Conservation (phyloP, 139 green algal genomes). For the Micractinium sp. region DNA sequence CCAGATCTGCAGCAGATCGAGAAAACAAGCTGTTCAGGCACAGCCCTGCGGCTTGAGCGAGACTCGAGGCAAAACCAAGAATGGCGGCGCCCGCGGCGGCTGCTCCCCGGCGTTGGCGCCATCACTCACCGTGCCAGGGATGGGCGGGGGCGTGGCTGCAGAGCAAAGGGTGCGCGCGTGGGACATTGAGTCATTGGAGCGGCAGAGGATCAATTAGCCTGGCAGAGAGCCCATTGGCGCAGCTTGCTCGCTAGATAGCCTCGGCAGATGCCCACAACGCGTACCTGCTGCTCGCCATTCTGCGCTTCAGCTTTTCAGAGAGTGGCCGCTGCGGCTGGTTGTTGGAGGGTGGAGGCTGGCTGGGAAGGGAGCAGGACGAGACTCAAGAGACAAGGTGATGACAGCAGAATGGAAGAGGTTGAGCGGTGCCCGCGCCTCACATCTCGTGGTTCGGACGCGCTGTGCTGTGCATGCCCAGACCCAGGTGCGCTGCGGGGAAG, state of each 20-base stretch:
- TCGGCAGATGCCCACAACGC: not conserved
- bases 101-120: no score
- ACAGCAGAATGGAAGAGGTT: not conserved
- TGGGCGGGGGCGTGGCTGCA: conserved; percentile 55
- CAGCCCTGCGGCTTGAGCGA: no score
- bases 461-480: not conserved
- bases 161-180: not conserved
- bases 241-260: not conserved
- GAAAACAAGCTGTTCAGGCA: no score
- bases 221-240: not conserved
- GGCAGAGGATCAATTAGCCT: not conserved
- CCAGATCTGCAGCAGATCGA: conserved; percentile 56
- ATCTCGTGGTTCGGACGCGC: no score
- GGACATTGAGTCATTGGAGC: not conserved
- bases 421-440: no score
- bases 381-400: not conserved
- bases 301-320: not conserved
- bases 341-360: not conserved
- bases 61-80: no score
- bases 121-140: conserved; percentile 71
- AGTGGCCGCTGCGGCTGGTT: not conserved
- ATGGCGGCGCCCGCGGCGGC: no score
- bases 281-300: not conserved
- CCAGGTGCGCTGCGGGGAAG: not conserved
- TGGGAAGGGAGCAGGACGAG: not conserved